Base-by-base conservation (phyloP, 1,284 basidiomycete genomes). In the Austropuccinia psidii region DNA sequence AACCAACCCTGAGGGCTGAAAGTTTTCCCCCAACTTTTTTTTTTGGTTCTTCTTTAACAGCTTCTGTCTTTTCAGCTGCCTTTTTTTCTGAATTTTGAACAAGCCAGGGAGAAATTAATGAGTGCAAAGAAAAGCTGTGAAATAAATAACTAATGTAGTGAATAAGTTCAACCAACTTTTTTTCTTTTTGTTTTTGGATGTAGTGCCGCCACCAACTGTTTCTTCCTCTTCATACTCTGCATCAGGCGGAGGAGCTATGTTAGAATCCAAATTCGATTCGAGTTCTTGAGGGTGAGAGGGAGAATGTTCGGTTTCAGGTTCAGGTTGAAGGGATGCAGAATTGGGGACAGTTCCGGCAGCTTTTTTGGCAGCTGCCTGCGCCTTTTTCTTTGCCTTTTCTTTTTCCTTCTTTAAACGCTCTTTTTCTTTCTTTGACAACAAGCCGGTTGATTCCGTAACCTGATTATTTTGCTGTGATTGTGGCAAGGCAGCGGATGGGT, bases 351-450 rank as follows among this genome's bases (percentile, higher is more conserved):
- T 79, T 9, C 81, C 80, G 4, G 83, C 80, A 5, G 81, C 84
- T 82, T 93, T 93, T 83, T 93, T 95, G 9, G 89, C 89, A 43
- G 89, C 90, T 19, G 89, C 89, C 81, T 93, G 91, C 11, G 90
- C 91, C 81, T 95, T 95, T 84, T 95, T 97, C 85, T 93, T 95
- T 0, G 90, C 92, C 88, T 94, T 94, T 83, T 95, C 92, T 74
- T 87, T 86, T 82, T 95, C 93, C 82, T 95, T 95, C 86, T 95
- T 95, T 75, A 93, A 83, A 79, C 88, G 89, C 80, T 95, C 91
- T 83, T 95, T 95, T 84, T 93, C 90, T 81, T 93, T 93, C 83
- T 94, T 95, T 15, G 87, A 87, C 31, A 93, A 82, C 45, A 94
- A 79, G 80, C 88, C 88, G 15, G 83, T 72, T 19, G 58, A 39